Conservation (phyloP, 2,329 filamentous ascomycete genomes). For the Pseudogymnoascus sp. region DNA sequence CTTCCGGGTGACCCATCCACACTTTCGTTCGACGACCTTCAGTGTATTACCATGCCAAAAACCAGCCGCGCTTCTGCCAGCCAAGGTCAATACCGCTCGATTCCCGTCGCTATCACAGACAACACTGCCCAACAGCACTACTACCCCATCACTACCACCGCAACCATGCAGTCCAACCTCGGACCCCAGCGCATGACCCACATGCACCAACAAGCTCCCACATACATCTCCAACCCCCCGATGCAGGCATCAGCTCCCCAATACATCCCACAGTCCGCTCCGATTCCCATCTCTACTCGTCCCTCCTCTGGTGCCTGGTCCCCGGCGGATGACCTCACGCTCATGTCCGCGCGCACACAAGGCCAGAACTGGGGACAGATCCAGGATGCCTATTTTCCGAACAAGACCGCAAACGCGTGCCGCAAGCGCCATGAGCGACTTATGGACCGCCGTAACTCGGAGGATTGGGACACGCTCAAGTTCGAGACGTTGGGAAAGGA, state of each 20-base stretch:
- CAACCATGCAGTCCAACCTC: conserved; percentile 16
- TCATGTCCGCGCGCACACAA: conserved; percentile 63
- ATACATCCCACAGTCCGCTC: conserved; percentile 12
- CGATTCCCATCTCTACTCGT: conserved; percentile 29
- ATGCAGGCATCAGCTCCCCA: conserved; percentile 12
- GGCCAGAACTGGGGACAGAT: conserved; percentile 82
- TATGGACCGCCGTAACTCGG: conserved; percentile 55
- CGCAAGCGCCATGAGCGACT: conserved; percentile 82
- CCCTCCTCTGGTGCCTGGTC: conserved; percentile 65
- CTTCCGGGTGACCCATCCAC: conserved; percentile 11
- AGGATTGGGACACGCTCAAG: conserved; percentile 69
- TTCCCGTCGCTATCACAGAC: conserved; percentile 17
- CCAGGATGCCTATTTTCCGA: conserved; percentile 66
- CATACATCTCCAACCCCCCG: conserved; percentile 13
- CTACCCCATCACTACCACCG: conserved; percentile 15
- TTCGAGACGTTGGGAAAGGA: conserved; percentile 67
- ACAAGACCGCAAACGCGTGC: conserved; percentile 74
- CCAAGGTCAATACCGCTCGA: conserved; percentile 23
- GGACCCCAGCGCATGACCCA: conserved; percentile 14
- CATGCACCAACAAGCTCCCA: conserved; percentile 11
- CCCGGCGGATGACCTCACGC: conserved; percentile 63
- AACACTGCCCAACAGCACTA: conserved; percentile 17
- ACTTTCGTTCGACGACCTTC: conserved; percentile 10
- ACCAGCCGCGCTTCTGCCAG: conserved; percentile 18
- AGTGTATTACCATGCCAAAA: conserved; percentile 24